phyloP scores from a whole-genome alignment of 2,329 filamentous ascomycete genomes.

The Cladobotryum protrusum region DNA sequence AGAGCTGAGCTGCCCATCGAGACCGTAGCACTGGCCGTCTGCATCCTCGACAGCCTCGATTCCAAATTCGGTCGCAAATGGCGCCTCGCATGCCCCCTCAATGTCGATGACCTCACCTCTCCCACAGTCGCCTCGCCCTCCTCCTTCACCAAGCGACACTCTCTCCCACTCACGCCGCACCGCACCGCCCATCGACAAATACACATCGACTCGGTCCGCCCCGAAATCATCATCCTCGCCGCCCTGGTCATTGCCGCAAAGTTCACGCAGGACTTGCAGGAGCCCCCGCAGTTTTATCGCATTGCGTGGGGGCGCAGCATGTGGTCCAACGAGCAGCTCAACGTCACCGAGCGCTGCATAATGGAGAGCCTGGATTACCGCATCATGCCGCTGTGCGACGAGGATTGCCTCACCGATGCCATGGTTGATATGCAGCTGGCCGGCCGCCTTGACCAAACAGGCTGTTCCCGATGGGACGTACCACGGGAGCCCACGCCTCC shows the following conservation, averaged over 20 bases:
- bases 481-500: conserved; percentile 24
- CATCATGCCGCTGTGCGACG: conserved; percentile 54
- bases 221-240: conserved; percentile 57
- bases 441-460: conserved; percentile 24
- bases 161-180: conserved; percentile 36
- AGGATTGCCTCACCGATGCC: conserved; percentile 51
- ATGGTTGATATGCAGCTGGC: conserved; percentile 60
- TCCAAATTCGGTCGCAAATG: conserved; percentile 56
- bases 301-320: conserved; percentile 46
- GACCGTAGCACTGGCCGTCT: conserved; percentile 57
- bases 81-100: conserved; percentile 47
- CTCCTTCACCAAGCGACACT: conserved; percentile 39
- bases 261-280: conserved; percentile 55
- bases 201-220: conserved; percentile 55
- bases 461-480: conserved; percentile 2
- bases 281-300: conserved; percentile 47
- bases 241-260: conserved; percentile 60
- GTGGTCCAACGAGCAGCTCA: conserved; percentile 58
- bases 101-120: conserved; percentile 16
- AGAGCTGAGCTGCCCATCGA: conserved; percentile 54
- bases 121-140: conserved; percentile 6
- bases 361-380: conserved; percentile 59
- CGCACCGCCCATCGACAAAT: conserved; percentile 31
- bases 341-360: conserved; percentile 56
- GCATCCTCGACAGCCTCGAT: conserved; percentile 60